A percentile compares a stretch with the other conserved stretches of the same genome.
Conservation (phyloP, 768 basidiomycete genomes). For the Suillus subluteus region DNA sequence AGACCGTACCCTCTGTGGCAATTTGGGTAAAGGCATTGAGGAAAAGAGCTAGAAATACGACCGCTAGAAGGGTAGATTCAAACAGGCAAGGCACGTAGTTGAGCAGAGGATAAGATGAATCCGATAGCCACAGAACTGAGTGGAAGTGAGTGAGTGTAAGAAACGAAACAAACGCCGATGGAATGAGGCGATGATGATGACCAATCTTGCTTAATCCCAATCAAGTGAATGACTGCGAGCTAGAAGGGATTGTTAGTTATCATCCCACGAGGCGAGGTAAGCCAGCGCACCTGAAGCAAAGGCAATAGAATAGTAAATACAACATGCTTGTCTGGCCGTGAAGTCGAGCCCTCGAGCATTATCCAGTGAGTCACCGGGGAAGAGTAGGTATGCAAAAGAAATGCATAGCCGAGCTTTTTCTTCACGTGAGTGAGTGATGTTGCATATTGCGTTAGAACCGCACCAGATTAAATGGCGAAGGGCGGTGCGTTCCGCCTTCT, state of each 20-base stretch:
- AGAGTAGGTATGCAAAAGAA: slow-evolving; percentile 74
- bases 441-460: slow-evolving; percentile 30
- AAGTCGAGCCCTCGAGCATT: slow-evolving; percentile 47
- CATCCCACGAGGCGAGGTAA: not conserved
- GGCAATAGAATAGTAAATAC: slow-evolving; percentile 76
- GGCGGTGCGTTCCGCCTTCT: slow-evolving; percentile 60
- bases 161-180: slow-evolving; percentile 64
- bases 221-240: slow-evolving; percentile 65
- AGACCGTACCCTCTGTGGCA: slow-evolving; percentile 59
- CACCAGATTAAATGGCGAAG: slow-evolving; percentile 75
- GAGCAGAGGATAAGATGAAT: slow-evolving; percentile 63
- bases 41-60: slow-evolving; percentile 59
- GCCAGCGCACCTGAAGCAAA: slow-evolving; percentile 60
- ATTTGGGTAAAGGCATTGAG: slow-evolving; percentile 71
- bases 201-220: slow-evolving; percentile 66
- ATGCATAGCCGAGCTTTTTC: slow-evolving; percentile 72
- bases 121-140: slow-evolving; percentile 52
- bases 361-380: slow-evolving; percentile 59
- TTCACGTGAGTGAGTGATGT: slow-evolving; percentile 15
- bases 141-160: slow-evolving; percentile 72
- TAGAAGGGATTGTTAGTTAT: slow-evolving; percentile 28
- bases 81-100: slow-evolving; percentile 77
- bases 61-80: slow-evolving; percentile 61
- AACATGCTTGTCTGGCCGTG: slow-evolving; percentile 73
- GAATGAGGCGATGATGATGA: slow-evolving; percentile 71